Conservation (phyloP, 495 filamentous ascomycete genomes). For the Xylaria curta region DNA sequence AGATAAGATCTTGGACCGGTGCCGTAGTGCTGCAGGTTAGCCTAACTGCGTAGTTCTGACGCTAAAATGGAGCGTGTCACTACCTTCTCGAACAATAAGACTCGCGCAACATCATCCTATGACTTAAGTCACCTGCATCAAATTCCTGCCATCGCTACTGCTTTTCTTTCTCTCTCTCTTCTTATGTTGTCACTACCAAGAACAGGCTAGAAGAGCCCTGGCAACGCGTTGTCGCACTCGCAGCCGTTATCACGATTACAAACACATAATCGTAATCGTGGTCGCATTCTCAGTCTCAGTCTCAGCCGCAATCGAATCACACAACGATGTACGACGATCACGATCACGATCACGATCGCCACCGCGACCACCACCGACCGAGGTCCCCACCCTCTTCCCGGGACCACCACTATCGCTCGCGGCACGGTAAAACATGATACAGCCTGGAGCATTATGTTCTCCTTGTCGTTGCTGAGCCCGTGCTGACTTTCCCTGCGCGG, state of each 20-base stretch:
- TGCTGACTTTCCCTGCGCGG: conserved; percentile 46
- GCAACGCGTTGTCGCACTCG: not conserved
- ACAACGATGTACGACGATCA: conserved; percentile 35
- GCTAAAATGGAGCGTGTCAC: too few species aligned
- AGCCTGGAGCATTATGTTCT: conserved; percentile 44
- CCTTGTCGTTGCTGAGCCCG: conserved; percentile 47
- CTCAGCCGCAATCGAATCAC: not conserved
- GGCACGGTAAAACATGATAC: conserved; percentile 58
- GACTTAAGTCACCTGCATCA: too few species aligned
- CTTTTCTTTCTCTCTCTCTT: not conserved
- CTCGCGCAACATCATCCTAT: conserved; percentile 4
- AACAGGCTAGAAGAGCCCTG: not conserved
- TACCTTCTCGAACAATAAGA: not conserved
- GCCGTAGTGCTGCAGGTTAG: too few species aligned
- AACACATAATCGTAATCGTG: conserved; percentile 12
- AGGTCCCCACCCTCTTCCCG: conserved; percentile 35
- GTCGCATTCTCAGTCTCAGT: conserved; percentile 5
- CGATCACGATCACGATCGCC: conserved; percentile 39
- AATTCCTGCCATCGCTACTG: too few species aligned
- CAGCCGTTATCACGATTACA: conserved; percentile 24
- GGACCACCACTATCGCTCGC: conserved; percentile 47
- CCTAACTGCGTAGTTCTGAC: too few species aligned
- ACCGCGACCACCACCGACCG: conserved; percentile 38
- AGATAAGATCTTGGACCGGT: conserved; percentile 4
- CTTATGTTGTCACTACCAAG: not conserved